Base-by-base conservation (phyloP, 75 land plant genomes). In the Pinus tabuliformis region DNA sequence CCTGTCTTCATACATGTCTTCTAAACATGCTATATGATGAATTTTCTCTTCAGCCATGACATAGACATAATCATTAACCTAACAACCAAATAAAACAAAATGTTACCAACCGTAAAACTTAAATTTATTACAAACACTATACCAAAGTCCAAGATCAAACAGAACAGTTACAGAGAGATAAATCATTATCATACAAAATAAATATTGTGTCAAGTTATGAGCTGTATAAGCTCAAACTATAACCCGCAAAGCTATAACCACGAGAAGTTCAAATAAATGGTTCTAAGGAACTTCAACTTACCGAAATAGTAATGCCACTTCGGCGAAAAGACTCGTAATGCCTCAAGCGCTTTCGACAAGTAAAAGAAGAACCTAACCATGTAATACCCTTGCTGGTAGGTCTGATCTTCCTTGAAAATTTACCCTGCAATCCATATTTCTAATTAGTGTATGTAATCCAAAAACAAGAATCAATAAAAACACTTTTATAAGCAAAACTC, bases 1-100 rank as follows among this genome's bases (percentile, higher is more conserved):
- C 11, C 65, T 81, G 78, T 96, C 97, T 83, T 93, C 97, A 59
- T 91, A 96, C 89, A 96, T 82, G 81, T 96, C 99, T 77, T 96
- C 95, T 71, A 96, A 81, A 86, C 94, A 92, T 12, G 99, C 99
- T 77, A 94, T 85, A 22, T 92, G 95, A 24, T 87, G 84, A 11
- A 49, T 83, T 58, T 92, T 91, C 36, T 84, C 95, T 84, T 96
- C 99, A 37, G 87, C 83, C 88, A 91, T 75, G 20, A 96, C 89
- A 82, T 83, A 90, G 4, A 94, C 92, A 83, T 94, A 96, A 68
- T 81, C 80, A 77, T 90, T 78, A 16, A 94, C 97, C 99, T 95
- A 78, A 58, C 70, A 20, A 60, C 54, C 52, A 68, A n/a, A 68
- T n/a, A 68, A 1, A 8, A 42, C 22, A 42, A 12, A 42, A 45